Evolutionary conservation across 2,329 filamentous ascomycete species (phyloP).

Genomic region (Pseudogymnoascus sp.): DNA sequence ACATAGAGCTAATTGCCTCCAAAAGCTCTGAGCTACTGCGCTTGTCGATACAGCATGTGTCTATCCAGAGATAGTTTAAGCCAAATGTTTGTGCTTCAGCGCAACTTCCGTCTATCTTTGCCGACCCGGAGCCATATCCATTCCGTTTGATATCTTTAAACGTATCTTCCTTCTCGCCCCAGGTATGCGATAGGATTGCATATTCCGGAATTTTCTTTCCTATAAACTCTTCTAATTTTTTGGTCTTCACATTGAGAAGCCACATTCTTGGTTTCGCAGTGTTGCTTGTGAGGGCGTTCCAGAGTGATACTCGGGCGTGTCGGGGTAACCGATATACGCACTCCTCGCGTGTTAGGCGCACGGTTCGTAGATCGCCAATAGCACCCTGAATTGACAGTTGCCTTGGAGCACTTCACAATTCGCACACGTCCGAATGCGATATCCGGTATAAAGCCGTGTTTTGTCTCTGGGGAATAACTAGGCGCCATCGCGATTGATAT

Average conservation of each 20-base stretch:
- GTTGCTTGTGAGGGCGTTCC: neutral
- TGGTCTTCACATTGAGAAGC: conserved; percentile 12
- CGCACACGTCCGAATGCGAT: neutral
- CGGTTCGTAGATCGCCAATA: neutral
- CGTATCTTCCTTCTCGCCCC: conserved; percentile 22
- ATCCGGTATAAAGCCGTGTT: neutral
- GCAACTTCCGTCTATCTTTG: neutral
- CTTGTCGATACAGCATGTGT: conserved; percentile 13
- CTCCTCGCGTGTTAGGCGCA: neutral
- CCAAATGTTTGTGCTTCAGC: neutral
- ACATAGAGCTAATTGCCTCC: conserved; percentile 13
- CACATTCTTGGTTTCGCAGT: conserved; percentile 9
- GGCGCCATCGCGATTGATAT: neutral
- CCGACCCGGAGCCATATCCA: neutral
- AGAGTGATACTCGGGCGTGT: neutral
- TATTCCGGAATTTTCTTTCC: conserved; percentile 19
- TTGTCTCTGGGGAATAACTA: neutral
- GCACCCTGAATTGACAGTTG: neutral
- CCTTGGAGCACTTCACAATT: neutral
- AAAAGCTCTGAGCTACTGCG: conserved; percentile 10
- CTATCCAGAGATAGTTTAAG: conserved; percentile 5
- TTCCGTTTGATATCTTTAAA: conserved; percentile 31
- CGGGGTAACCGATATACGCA: neutral
- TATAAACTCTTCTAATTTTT: conserved; percentile 18
- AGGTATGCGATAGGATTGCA: conserved; percentile 22